Evolutionary conservation across 441 rosid species (phyloP), one percentile per base, ranked within the genome.

Genomic region (Adansonia rubrostipa): DNA sequence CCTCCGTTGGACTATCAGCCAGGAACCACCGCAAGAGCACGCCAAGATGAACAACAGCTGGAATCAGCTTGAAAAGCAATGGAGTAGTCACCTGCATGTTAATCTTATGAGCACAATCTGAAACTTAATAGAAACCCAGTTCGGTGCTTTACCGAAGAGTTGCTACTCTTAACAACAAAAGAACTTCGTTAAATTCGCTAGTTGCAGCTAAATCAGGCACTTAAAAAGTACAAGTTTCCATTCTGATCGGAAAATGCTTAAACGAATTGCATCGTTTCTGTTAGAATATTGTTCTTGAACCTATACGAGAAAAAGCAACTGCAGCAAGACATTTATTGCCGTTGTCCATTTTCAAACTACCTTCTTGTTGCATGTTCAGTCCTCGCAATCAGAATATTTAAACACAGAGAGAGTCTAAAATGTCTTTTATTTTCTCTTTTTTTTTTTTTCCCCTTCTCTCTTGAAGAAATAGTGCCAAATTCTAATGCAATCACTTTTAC

Each of bases 31-130:
- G 85, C 87, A 92, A 82, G 9, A 92, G 91, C 80, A 92, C 95
- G 64, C 99, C 98, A 47, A 94, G 91, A 84, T 85, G 94, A 80
- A 94, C 88, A 64, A 96, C 93, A 9, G 93, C 99, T 1, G 98
- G 98, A 81, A 96, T 94, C 86, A 94, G 82, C 88, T 96, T 96
- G 89, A 96, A 96, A 79, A 96, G 94, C 87, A 96, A 90, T 79
- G 99, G 96, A 15, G 99, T 93, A 8, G 98, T 96, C 84, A 93
- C 99, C 99, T 96, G 90, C 61, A 77, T 0, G 28, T 4, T 42
- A 1, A 54, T 56, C 28, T 53, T 14, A 70, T 42, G 47, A 68
- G 74, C 57, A 57, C 40, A 68, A 50, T 57, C 47, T 15, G 8
- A 42, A 77, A 7, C 56, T 60, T 10, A 6, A 50, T 36, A 62